phyloP scores from a whole-genome alignment of 2,329 filamentous ascomycete species.

The Apiospora koreana region DNA sequence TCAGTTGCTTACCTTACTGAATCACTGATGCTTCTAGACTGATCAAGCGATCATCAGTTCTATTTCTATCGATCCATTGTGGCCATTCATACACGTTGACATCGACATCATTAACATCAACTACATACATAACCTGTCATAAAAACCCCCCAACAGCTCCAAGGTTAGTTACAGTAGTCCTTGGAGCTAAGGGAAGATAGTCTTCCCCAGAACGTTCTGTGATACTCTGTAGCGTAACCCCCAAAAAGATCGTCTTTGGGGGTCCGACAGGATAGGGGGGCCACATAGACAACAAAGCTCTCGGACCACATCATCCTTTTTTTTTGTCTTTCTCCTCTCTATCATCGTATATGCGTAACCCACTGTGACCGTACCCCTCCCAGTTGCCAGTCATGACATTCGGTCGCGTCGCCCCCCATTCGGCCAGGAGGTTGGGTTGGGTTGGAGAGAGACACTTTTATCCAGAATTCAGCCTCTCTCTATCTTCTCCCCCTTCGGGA shows the following conservation, averaged over 20 bases:
- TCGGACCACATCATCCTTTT: neutral
- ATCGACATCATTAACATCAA: neutral
- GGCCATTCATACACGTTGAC: neutral
- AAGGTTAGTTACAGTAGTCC: neutral
- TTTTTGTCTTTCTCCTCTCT: neutral
- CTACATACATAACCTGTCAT: neutral
- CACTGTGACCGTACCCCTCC: constrained; percentile 1
- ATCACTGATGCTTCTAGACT: neutral
- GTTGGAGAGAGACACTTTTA: neutral
- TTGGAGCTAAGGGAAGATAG: neutral
- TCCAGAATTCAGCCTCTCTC: neutral
- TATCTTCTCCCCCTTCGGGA: neutral
- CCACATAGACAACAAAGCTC: neutral
- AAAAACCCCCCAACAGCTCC: neutral
- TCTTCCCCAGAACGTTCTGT: constrained; percentile 3
- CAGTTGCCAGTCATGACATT: neutral
- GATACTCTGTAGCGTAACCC: constrained; percentile 6
- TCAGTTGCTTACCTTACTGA: neutral
- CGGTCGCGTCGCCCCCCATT: neutral
- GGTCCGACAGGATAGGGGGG: neutral
- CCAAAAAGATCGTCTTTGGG: neutral
- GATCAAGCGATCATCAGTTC: neutral
- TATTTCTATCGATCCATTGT: neutral
- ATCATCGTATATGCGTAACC: constrained; percentile 6
- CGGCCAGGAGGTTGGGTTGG: neutral